Evolutionary conservation across 192 early-diverging fungal genomes (phyloP), one percentile per base, ranked within the genome.

Genomic region (Backusella tarrabulga): DNA sequence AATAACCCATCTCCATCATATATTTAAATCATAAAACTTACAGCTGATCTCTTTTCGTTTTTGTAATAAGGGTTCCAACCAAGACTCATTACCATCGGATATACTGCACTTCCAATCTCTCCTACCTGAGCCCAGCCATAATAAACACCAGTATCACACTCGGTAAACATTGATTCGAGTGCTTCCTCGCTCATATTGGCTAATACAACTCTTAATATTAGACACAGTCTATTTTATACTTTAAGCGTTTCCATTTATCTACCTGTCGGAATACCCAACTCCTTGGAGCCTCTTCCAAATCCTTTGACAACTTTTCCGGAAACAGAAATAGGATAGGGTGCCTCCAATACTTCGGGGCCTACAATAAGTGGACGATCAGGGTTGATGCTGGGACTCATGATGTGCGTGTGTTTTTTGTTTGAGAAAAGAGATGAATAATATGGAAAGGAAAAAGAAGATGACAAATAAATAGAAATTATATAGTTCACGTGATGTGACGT

Each of bases 31-130:
- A 60, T 74, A 41, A 34, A 12, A 83, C 90, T 75, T 79, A 92
- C 92, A 74, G 95, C 97, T 19, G 95, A 95, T 67, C 91, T 90
- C 84, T 96, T 95, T 82, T 98, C 94, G 84, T 99, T 99, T 76
- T 99, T 95, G 82, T 96, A 94, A 80, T 92, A 98, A 14, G 98
- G 98, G 85, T 99, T 99, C 98, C 98, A 99, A 29, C 98, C 98
- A 56, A 96, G 90, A 73, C 93, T 95, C 97, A 99, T 97, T 29
- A 98, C 97, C 97, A 99, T 99, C n/a, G 95, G 95, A 56, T 90
- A 89, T 15, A 99, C 93, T 0, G 80, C 75, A 12, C 76, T 63
- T 52, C 81, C 85, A 70, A 36, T 79, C 70, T 80, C 75, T 23
- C 87, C 90, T 21, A 99, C 88, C 38, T 88, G 84, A 29, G 96